These are phyloP conservation scores for Calonectria hongkongensis DNA, from an alignment of 2,329 filamentous ascomycete genomes.

Conservation along the genomic window DNA sequence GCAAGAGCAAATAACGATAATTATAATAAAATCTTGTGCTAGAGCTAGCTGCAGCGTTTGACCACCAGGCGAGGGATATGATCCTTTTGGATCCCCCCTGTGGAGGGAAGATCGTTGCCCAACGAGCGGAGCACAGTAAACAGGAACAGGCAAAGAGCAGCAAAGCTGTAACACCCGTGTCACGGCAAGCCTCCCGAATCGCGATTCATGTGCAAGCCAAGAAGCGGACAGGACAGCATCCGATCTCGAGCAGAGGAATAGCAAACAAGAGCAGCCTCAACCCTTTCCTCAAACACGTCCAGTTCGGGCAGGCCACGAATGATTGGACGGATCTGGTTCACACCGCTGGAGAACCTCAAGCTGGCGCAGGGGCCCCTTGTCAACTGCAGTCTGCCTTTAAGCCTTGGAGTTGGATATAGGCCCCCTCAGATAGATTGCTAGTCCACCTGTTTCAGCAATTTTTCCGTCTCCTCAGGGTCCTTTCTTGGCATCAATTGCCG, in stretches of 20 bases:
- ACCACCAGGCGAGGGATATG: neutral
- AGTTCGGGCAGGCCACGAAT: conserved; percentile 11
- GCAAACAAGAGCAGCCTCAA: neutral
- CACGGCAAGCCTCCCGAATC: neutral
- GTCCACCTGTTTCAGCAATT: conserved; percentile 36
- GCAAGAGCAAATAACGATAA: neutral
- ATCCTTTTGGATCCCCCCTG: neutral
- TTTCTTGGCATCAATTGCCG: conserved; percentile 24
- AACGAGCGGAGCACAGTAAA: neutral
- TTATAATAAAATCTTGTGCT: neutral
- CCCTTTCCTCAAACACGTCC: neutral
- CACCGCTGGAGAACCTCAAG: neutral
- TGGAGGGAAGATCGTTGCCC: conserved; percentile 2
- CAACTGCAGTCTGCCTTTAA: neutral
- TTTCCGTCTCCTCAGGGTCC: conserved; percentile 7
- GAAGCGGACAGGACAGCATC: neutral
- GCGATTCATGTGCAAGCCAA: neutral
- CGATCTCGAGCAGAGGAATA: neutral
- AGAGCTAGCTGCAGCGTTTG: neutral
- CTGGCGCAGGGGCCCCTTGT: conserved; percentile 30
- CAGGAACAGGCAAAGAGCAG: neutral
- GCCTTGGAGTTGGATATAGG: conserved; percentile 10
- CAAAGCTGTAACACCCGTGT: neutral
- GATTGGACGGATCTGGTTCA: conserved; percentile 3
- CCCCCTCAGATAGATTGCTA: conserved; percentile 32